Evolutionary conservation across 805 yeast species (phyloP), one percentile per base, ranked within the genome.

Genomic region (Candida montana): DNA sequence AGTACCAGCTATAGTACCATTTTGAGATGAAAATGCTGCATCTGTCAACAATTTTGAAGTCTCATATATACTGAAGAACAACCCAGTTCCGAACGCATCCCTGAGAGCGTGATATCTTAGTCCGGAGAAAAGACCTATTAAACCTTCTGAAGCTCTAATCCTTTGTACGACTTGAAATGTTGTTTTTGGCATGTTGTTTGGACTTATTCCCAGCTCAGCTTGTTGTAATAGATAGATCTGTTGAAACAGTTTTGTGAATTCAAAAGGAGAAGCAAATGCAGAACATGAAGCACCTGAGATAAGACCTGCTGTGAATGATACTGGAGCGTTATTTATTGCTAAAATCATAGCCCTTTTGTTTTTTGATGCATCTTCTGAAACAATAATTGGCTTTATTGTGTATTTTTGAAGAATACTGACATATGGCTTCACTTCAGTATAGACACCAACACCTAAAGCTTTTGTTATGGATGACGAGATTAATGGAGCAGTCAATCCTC

Each of bases 211-310:
- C 39, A 52, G 55, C 30, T 46, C 57, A 31, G 49, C 53, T 28
- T 67, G 61, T 52, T 63, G 61, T 39, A 69, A 55, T 21, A 72
- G 52, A 27, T 64, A 80, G 30, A 87, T 74, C 59, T 87, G 95
- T 29, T 91, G 83, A 47, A 82, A 85, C 8, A 86, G 69, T 59
- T 87, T 88, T 36, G 91, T 79, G 62, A 85, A 76, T 59, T 87
- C 96, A 57, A 87, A 87, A 2, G 96, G 96, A 50, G 91, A 83
- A 3, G 89, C 84, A 58, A 80, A 76, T 6, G 72, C 28, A 3
- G 87, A 72, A 12, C 83, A 78, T 3, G 70, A 61, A 7, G 75
- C 75, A 5, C 95, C 95, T 0, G 93, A 77, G 0, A 76, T 47
- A 4, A 74, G 63, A 5, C 95, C 96, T 13, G 40, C 40, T 12